Percentiles rank a stretch among this genome's conserved stretches.
Conservation (phyloP, 2,329 filamentous ascomycete genomes). For the Colletotrichum trifolii region DNA sequence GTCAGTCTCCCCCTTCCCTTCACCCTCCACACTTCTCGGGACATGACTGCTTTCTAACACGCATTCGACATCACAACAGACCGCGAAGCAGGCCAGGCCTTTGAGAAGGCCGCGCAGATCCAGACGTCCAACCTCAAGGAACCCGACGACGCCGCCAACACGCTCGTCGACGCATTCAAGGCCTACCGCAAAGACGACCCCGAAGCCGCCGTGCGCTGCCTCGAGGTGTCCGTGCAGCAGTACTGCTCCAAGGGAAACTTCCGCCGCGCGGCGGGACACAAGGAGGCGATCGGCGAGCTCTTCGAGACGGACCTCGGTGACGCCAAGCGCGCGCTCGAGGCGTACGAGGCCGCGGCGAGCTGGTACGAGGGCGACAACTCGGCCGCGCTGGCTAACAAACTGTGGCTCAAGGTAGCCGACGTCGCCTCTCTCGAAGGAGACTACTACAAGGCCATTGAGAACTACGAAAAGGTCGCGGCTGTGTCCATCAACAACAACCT, state of each 20-base stretch:
- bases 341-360: conserved; percentile 85
- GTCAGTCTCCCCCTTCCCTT: conserved; percentile 57
- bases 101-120: conserved; percentile 86
- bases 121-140: conserved; percentile 87
- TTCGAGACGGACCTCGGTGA: conserved; percentile 87
- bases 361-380: conserved; percentile 94
- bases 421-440: conserved; percentile 83
- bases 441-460: conserved; percentile 84
- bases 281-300: conserved; percentile 88
- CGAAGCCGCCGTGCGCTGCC: conserved; percentile 82
- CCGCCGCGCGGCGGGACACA: conserved; percentile 87
- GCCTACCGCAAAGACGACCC: conserved; percentile 89
- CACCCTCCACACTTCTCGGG: too few relatives aligned
- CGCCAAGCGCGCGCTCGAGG: conserved; percentile 79
- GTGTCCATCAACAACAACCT: conserved; percentile 87
- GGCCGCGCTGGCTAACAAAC: conserved; percentile 90
- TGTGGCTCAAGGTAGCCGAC: conserved; percentile 92
- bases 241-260: conserved; percentile 93
- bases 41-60: neutral
- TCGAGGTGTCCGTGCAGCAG: conserved; percentile 83
- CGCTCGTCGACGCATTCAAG: conserved; percentile 91
- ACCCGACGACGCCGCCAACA: conserved; percentile 91
- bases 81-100: conserved; percentile 86
- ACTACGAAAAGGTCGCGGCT: conserved; percentile 86
- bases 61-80: conserved; percentile 57